Evolutionary conservation across 2,329 filamentous ascomycete species (phyloP).

Genomic region (Sporothrix euskadiensis): DNA sequence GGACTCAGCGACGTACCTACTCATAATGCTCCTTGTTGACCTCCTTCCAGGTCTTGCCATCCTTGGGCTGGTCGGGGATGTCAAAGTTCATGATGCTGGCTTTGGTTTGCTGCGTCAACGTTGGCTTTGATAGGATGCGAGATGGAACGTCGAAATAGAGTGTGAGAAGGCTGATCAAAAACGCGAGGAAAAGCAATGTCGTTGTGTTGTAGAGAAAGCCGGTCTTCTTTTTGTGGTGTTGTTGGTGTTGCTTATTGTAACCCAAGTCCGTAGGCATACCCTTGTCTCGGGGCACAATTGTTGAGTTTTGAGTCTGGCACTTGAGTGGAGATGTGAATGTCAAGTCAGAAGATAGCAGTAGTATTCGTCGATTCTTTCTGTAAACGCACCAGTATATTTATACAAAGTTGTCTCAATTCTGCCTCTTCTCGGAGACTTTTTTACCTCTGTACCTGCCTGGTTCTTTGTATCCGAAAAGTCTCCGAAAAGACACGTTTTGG

Average conservation of each 20-base stretch:
- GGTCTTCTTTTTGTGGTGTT: not conserved
- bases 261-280: constrained; percentile 4
- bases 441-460: not conserved
- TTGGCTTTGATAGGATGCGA: not conserved
- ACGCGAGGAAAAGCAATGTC: not conserved
- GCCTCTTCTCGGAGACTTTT: constrained; percentile 7
- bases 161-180: not conserved
- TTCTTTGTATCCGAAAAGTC: constrained; percentile 24
- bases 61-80: constrained; percentile 13
- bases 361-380: no score
- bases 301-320: not conserved
- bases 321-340: not conserved
- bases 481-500: constrained; percentile 15
- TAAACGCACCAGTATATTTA: not conserved
- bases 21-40: constrained; percentile 31
- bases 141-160: not conserved
- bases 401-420: not conserved
- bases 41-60: constrained; percentile 29
- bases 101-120: not conserved
- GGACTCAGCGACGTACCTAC: not conserved
- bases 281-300: not conserved
- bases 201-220: not conserved
- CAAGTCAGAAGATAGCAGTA: not conserved
- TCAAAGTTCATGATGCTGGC: constrained; percentile 4
- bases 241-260: constrained; percentile 9